These are phyloP conservation scores for Epicoccum nigrum DNA, from an alignment of 2,329 filamentous ascomycete genomes.

Conservation along the genomic window DNA sequence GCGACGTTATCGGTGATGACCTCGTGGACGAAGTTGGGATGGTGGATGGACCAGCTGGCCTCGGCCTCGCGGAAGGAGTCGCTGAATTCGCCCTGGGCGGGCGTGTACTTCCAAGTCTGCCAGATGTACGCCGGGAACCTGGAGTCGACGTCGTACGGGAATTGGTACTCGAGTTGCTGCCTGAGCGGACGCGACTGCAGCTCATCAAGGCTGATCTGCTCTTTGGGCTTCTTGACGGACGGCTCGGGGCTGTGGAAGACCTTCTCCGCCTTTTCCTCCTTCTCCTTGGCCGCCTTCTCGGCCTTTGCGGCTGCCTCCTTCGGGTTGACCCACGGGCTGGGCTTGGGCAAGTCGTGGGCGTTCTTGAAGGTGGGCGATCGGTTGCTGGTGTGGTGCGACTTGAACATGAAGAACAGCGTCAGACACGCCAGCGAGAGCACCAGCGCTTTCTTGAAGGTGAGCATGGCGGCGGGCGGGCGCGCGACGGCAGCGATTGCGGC, in stretches of 20 bases:
- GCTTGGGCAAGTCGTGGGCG: constrained; percentile 46
- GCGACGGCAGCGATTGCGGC: background rate
- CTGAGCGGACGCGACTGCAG: constrained; percentile 74
- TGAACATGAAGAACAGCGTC: constrained; percentile 72
- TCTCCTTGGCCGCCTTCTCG: constrained; percentile 12
- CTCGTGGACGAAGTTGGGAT: constrained; percentile 93
- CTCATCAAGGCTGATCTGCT: constrained; percentile 71
- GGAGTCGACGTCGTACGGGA: constrained; percentile 84
- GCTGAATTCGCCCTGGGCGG: constrained; percentile 75
- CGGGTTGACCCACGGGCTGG: constrained; percentile 41
- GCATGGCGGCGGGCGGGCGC: constrained; percentile 61
- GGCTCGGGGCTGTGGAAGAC: constrained; percentile 38
- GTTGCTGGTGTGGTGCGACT: constrained; percentile 59
- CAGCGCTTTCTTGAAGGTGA: constrained; percentile 78
- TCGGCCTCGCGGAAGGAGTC: constrained; percentile 80
- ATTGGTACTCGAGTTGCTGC: constrained; percentile 87
- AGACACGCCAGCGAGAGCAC: constrained; percentile 73
- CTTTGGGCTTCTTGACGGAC: constrained; percentile 51
- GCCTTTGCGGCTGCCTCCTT: constrained; percentile 25
- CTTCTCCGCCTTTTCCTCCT: constrained; percentile 29
- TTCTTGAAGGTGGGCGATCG: constrained; percentile 40
- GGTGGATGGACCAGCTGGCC: constrained; percentile 84
- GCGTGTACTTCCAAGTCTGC: constrained; percentile 97
- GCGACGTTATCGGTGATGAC: constrained; percentile 93
- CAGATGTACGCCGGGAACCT: constrained; percentile 98